Evolutionary conservation across 768 basidiomycete species (phyloP).

Genomic region (Leccinum olivaceopallidum): DNA sequence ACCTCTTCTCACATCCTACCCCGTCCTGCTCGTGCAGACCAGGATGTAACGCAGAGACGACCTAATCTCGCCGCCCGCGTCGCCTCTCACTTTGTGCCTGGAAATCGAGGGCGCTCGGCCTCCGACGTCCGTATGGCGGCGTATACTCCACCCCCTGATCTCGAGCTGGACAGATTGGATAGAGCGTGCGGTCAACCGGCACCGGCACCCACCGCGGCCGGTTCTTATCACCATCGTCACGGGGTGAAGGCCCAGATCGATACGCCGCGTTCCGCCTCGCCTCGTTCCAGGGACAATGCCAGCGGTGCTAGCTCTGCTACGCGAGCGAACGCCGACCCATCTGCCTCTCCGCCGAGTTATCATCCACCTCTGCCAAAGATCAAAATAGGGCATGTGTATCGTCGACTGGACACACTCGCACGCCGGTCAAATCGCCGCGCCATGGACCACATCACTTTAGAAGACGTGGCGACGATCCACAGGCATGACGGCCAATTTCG

Average conservation of each 20-base stretch:
- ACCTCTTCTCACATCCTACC: slow-evolving; percentile 14
- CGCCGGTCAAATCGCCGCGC: slow-evolving; percentile 24
- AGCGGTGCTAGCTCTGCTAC: not conserved
- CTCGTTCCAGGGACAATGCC: slow-evolving; percentile 2
- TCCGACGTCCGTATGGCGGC: slow-evolving; percentile 21
- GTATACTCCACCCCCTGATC: slow-evolving; percentile 26
- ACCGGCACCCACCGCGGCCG: not conserved
- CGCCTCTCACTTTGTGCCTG: slow-evolving; percentile 10
- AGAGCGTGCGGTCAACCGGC: slow-evolving; percentile 29
- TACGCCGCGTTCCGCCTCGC: not conserved
- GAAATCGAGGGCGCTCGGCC: slow-evolving; percentile 23
- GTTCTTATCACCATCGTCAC: not conserved
- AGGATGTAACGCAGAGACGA: slow-evolving; percentile 8
- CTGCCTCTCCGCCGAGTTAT: not conserved
- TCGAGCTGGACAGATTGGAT: slow-evolving; percentile 31
- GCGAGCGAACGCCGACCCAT: not conserved
- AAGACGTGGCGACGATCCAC: slow-evolving; percentile 23
- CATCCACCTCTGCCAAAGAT: slow-evolving; percentile 21
- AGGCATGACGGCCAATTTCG: slow-evolving; percentile 22
- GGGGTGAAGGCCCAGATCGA: not conserved
- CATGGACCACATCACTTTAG: slow-evolving; percentile 29
- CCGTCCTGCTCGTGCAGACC: slow-evolving; percentile 13
- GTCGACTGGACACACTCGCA: slow-evolving; percentile 26
- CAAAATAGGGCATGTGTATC: slow-evolving; percentile 23
- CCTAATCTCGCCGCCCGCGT: slow-evolving; percentile 18